Evolutionary conservation across 2,329 filamentous ascomycete species (phyloP).

Genomic region (Orbilia ellipsospora): DNA sequence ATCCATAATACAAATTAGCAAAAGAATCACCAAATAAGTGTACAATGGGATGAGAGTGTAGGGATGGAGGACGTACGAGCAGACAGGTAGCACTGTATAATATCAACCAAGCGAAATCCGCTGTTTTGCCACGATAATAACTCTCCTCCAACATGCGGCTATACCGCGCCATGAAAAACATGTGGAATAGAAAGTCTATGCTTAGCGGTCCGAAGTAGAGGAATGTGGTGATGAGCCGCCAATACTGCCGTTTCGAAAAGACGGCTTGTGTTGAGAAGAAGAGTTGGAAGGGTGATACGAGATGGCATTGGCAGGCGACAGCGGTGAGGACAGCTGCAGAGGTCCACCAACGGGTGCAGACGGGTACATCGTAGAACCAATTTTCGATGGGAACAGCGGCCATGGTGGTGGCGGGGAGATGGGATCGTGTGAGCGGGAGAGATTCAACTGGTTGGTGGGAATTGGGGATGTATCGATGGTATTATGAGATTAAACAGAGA

Average conservation of each 20-base stretch:
- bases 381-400: slow-evolving; percentile 77
- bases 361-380: slow-evolving; percentile 99
- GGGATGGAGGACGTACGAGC: slow-evolving; percentile 64
- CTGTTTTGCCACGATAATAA: slow-evolving; percentile 82
- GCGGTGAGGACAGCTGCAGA: slow-evolving; percentile 89
- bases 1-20: neutral
- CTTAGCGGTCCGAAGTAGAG: slow-evolving; percentile 96
- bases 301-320: slow-evolving; percentile 89
- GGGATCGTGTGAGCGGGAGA: neutral
- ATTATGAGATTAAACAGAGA: no score
- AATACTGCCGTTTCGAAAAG: slow-evolving; percentile 95
- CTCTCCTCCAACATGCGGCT: slow-evolving; percentile 94
- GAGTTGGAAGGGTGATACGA: slow-evolving; percentile 91
- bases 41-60: no score
- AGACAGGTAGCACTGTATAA: slow-evolving; percentile 84
- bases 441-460: no score
- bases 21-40: neutral
- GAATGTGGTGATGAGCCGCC: slow-evolving; percentile 95
- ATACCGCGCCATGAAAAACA: slow-evolving; percentile 98
- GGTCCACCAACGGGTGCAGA: slow-evolving; percentile 97
- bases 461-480: neutral
- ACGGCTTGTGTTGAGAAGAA: slow-evolving; percentile 97
- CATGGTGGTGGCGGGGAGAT: slow-evolving; percentile 62
- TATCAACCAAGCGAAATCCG: slow-evolving; percentile 94
- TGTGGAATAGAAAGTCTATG: slow-evolving; percentile 93